Percentiles rank a stretch among this genome's conserved stretches.
Conservation (phyloP, 768 basidiomycete species). For the Rhizopogon salebrosus region DNA sequence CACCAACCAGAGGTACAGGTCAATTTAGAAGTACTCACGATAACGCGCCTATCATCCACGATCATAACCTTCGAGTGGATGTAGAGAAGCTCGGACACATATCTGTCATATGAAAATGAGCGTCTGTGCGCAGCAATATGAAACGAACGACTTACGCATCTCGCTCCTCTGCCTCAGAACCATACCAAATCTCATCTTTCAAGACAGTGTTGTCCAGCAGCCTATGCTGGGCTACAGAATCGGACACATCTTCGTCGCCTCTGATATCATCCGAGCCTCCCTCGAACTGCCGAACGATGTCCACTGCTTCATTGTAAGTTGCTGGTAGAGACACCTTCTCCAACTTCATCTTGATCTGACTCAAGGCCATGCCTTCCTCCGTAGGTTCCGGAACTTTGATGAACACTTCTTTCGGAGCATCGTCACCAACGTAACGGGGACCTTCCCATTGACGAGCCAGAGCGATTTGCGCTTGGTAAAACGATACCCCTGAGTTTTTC, state of each 20-base stretch:
- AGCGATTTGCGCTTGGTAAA: slow-evolving; percentile 84
- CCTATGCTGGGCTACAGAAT: slow-evolving; percentile 80
- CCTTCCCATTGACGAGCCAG: slow-evolving; percentile 74
- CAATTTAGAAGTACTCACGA: slow-evolving; percentile 45
- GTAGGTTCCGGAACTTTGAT: slow-evolving; percentile 53
- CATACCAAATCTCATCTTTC: slow-evolving; percentile 79
- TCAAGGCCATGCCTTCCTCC: slow-evolving; percentile 41
- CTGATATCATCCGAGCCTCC: slow-evolving; percentile 48
- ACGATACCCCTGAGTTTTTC: slow-evolving; percentile 66
- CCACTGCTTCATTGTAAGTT: slow-evolving; percentile 59
- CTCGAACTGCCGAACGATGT: slow-evolving; percentile 71
- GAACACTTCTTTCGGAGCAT: slow-evolving; percentile 45
- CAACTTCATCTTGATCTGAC: slow-evolving; percentile 47
- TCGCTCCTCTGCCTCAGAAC: slow-evolving; percentile 77
- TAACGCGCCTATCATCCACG: slow-evolving; percentile 86
- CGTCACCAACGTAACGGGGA: slow-evolving; percentile 29
- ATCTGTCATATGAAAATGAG: slow-evolving; percentile 34
- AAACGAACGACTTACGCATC: slow-evolving; percentile 51
- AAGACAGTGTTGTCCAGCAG: slow-evolving; percentile 57
- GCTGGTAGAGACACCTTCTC: slow-evolving; percentile 65
- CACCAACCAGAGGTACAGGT: slow-evolving; percentile 1
- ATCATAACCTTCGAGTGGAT: slow-evolving; percentile 93
- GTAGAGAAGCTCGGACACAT: slow-evolving; percentile 76
- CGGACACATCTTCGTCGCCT: slow-evolving; percentile 61
- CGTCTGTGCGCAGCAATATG: not conserved